Evolutionary conservation across 176 grass and related monocot species (phyloP).

Genomic region (Zizania latifolia): DNA sequence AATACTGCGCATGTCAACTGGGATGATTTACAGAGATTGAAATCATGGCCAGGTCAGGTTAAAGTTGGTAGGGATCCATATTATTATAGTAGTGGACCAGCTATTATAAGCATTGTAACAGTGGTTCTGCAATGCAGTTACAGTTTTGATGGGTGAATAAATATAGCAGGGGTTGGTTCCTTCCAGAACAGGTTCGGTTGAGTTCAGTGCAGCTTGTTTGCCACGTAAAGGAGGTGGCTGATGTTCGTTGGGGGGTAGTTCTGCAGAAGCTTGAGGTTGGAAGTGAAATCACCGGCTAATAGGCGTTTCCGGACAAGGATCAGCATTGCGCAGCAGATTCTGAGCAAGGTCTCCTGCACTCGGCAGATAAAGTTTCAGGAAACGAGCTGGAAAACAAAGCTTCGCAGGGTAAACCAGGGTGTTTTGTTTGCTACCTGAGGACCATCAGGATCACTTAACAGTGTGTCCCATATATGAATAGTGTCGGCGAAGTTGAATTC

Average conservation of each 20-base stretch:
- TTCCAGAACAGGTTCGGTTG: neutral
- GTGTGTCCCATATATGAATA: conserved; percentile 91
- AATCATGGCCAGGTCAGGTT: neutral
- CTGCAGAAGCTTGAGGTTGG: conserved; percentile 79
- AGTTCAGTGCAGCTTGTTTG: conserved; percentile 66
- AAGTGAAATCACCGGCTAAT: conserved; percentile 62
- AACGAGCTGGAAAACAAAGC: neutral
- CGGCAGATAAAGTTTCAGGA: neutral
- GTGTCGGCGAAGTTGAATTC: conserved; percentile 89
- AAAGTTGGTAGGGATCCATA: neutral
- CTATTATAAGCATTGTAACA: neutral
- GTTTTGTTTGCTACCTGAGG: conserved; percentile 50
- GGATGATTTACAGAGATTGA: neutral
- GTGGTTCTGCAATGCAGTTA: neutral
- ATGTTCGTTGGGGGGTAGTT: conserved; percentile 80
- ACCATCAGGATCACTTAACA: conserved; percentile 70
- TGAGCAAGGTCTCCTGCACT: conserved; percentile 76
- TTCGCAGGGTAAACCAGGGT: neutral
- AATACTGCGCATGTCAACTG: neutral
- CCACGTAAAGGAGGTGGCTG: conserved; percentile 82
- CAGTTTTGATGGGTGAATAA: no score
- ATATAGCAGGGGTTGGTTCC: neutral
- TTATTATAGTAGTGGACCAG: neutral
- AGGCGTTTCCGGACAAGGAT: conserved; percentile 79
- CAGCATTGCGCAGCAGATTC: conserved; percentile 93